These are phyloP conservation scores for Vicia villosa DNA, from an alignment of 306 rosid genomes.

Conservation along the genomic window DNA sequence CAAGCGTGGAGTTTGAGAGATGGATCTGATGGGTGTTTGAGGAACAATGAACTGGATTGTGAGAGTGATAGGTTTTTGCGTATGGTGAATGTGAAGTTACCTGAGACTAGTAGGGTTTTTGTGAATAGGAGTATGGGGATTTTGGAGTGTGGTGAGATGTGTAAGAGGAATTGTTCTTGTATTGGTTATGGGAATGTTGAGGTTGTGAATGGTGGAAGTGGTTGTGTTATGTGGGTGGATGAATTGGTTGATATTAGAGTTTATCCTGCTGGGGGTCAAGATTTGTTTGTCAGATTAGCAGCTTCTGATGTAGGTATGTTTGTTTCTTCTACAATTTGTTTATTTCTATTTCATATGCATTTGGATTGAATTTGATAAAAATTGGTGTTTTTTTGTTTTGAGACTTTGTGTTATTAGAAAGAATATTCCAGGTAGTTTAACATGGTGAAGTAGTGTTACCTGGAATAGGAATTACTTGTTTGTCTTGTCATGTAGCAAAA, in stretches of 20 bases:
- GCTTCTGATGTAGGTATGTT: conserved; percentile 74
- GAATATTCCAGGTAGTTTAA: conserved; percentile 22
- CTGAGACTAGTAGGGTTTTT: conserved; percentile 54
- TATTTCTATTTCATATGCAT: neutral
- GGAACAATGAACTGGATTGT: conserved; percentile 54
- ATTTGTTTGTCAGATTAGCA: conserved; percentile 60
- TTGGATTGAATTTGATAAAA: neutral
- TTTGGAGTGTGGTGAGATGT: conserved; percentile 46
- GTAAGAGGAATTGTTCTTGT: conserved; percentile 62
- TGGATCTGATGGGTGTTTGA: conserved; percentile 70
- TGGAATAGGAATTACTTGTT: neutral
- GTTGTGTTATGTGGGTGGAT: conserved; percentile 67
- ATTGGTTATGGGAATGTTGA: conserved; percentile 56
- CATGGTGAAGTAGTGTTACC: neutral
- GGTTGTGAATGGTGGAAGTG: conserved; percentile 53
- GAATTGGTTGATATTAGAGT: conserved; percentile 55
- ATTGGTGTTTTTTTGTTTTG: neutral
- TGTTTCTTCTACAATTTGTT: neutral
- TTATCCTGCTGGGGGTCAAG: conserved; percentile 53
- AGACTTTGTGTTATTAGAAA: neutral
- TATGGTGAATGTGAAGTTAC: conserved; percentile 55
- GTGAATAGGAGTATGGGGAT: conserved; percentile 49
- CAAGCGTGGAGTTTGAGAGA: conserved; percentile 71
- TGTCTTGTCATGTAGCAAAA: conserved; percentile 1
- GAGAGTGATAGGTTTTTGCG: conserved; percentile 45